These are phyloP conservation scores for Phylloporus sp. DNA, from an alignment of 1,284 basidiomycete genomes.

Conservation along the genomic window DNA sequence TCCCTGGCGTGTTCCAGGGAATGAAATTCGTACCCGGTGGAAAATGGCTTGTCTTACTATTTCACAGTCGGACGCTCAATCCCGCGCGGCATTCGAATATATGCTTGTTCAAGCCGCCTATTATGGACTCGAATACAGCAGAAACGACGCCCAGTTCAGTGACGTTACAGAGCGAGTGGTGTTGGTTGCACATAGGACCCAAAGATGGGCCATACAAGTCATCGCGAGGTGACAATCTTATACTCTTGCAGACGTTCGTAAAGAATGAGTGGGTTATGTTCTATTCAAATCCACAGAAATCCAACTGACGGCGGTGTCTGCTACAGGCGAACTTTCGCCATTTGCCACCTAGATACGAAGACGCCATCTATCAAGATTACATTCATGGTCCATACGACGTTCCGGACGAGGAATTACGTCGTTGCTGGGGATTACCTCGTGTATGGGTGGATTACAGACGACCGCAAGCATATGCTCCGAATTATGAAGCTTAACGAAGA, in stretches of 20 bases:
- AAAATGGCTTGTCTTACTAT: slow-evolving; percentile 35
- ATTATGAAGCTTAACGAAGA: slow-evolving; percentile 35
- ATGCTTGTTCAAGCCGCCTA: slow-evolving; percentile 31
- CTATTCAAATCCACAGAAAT: neutral
- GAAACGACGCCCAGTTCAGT: slow-evolving; percentile 16
- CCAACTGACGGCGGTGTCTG: neutral
- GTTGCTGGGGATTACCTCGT: slow-evolving; percentile 34
- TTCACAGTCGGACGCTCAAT: slow-evolving; percentile 37
- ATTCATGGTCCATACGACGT: slow-evolving; percentile 30
- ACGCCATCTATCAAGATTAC: slow-evolving; percentile 33
- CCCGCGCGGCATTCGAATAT: slow-evolving; percentile 35
- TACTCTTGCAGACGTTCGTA: slow-evolving; percentile 32
- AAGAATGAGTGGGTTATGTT: slow-evolving; percentile 29
- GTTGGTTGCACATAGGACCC: slow-evolving; percentile 27
- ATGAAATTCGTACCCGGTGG: slow-evolving; percentile 35
- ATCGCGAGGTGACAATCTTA: slow-evolving; percentile 35
- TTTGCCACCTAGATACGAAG: slow-evolving; percentile 33
- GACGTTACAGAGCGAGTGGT: slow-evolving; percentile 34
- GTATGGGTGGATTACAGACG: slow-evolving; percentile 37
- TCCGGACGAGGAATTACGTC: slow-evolving; percentile 24
- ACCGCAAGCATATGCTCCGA: slow-evolving; percentile 34
- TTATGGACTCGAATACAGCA: neutral
- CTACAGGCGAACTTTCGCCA: slow-evolving; percentile 30
- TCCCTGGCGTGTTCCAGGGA: slow-evolving; percentile 37
- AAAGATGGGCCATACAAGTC: slow-evolving; percentile 36